Evolutionary conservation across 163 green algal species (phyloP).

Genomic region (Trebouxiophyceae sp.): DNA sequence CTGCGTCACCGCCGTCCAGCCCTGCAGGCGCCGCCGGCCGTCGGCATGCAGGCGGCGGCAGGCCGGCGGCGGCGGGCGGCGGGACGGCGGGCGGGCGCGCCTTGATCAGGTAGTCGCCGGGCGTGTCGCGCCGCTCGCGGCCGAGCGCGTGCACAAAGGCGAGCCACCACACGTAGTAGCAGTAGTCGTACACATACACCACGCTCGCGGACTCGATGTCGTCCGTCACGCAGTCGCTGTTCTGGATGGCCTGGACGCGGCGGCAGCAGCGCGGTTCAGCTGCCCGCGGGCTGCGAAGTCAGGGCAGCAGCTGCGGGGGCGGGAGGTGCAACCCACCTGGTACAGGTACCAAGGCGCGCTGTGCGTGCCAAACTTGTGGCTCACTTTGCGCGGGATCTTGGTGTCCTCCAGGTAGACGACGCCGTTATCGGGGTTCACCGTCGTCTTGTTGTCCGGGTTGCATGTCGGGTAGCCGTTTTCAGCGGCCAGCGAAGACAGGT

Average conservation of each 20-base stretch:
- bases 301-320: too few relatives aligned
- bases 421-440: neutral
- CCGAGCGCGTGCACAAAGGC: neutral
- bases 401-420: constrained; percentile 3
- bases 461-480: constrained; percentile 1
- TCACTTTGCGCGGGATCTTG: neutral
- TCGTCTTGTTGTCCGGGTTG: neutral
- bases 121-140: neutral
- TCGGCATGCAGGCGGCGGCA: neutral
- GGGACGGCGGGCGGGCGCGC: neutral
- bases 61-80: too few relatives aligned
- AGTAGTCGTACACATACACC: constrained; percentile 21
- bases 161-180: constrained; percentile 12
- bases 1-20: neutral
- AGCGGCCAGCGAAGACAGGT: constrained; percentile 1
- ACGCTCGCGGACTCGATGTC: constrained; percentile 6
- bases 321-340: neutral
- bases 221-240: neutral
- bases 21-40: constrained; percentile 3
- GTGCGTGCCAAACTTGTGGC: constrained; percentile 2
- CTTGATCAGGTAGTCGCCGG: constrained; percentile 4
- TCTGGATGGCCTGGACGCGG: constrained; percentile 1
- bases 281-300: too few relatives aligned
- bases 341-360: neutral
- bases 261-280: too few relatives aligned